Conservation (phyloP, 192 early-diverging fungal genomes). For the Kickxella alabastrina region DNA sequence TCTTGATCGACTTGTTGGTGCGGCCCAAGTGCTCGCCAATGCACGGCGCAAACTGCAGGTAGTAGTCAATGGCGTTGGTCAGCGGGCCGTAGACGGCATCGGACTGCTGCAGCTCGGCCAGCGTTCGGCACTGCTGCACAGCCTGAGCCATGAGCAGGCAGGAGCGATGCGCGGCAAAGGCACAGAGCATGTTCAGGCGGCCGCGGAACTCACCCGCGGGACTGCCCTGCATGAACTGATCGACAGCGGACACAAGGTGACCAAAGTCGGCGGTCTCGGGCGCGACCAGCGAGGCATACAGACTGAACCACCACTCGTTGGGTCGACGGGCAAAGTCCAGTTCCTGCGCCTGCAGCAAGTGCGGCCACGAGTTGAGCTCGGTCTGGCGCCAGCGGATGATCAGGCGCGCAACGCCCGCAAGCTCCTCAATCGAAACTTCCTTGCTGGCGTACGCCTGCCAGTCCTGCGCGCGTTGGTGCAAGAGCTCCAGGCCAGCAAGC, state of each 20-base stretch:
- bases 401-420: conserved; percentile 62
- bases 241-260: conserved; percentile 62
- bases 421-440: conserved; percentile 69
- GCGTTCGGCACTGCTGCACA: not conserved
- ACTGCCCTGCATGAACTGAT: conserved; percentile 77
- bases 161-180: conserved; percentile 51
- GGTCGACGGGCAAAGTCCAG: conserved; percentile 60
- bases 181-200: conserved; percentile 65
- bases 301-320: conserved; percentile 85
- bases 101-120: conserved; percentile 1
- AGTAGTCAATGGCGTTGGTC: conserved; percentile 75
- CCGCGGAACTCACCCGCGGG: conserved; percentile 74
- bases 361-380: conserved; percentile 87
- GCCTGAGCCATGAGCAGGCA: conserved; percentile 6
- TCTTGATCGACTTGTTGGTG: conserved; percentile 69
- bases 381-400: conserved; percentile 90
- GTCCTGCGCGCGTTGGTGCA: conserved; percentile 86
- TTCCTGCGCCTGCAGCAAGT: conserved; percentile 80
- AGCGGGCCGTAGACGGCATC: conserved; percentile 37
- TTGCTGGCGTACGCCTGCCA: conserved; percentile 88
- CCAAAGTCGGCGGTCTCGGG: conserved; percentile 1
- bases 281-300: conserved; percentile 47
- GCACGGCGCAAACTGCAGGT: conserved; percentile 64
- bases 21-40: conserved; percentile 58
- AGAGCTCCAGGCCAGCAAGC: conserved; percentile 81